phyloP scores from a whole-genome alignment of 345 rosid species.

The Camelina laxa region DNA sequence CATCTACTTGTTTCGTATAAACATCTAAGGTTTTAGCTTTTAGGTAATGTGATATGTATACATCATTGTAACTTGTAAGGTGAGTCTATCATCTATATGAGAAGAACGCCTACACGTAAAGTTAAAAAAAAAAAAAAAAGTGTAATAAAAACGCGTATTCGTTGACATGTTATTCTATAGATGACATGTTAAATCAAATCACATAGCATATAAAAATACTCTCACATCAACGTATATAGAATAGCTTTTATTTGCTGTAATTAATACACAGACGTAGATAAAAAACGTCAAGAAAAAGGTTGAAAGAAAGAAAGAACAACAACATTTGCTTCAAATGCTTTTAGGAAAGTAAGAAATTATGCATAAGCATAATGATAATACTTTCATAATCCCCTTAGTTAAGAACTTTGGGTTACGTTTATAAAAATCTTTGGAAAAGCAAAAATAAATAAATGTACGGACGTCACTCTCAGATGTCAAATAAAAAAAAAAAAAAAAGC shows the following conservation, averaged over 20 bases:
- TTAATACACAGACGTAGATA: not conserved
- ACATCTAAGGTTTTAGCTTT: too few species aligned
- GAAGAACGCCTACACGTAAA: not conserved
- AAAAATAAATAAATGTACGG: conserved; percentile 36
- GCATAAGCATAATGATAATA: not conserved
- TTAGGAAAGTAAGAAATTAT: not conserved
- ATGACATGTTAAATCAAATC: not conserved
- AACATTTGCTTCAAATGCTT: conserved; percentile 14
- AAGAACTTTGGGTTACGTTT: conserved; percentile 12
- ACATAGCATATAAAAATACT: not conserved
- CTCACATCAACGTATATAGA: not conserved
- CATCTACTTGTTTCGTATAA: too few species aligned
- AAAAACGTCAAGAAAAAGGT: not conserved
- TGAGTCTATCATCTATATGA: not conserved
- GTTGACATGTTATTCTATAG: not conserved
- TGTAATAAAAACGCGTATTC: not conserved
- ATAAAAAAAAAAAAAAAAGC: not conserved
- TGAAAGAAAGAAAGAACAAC: not conserved
- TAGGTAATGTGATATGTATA: too few species aligned
- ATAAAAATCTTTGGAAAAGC: conserved; percentile 34
- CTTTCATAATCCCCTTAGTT: too few species aligned
- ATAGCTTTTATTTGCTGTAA: not conserved
- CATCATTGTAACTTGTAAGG: not conserved
- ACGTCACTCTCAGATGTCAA: conserved; percentile 34
- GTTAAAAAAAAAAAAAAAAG: not conserved